Percentiles rank a stretch among this genome's conserved stretches.
Evolutionary conservation across 768 basidiomycete genomes (phyloP).

Genomic region (Pulveroboletus sp.): DNA sequence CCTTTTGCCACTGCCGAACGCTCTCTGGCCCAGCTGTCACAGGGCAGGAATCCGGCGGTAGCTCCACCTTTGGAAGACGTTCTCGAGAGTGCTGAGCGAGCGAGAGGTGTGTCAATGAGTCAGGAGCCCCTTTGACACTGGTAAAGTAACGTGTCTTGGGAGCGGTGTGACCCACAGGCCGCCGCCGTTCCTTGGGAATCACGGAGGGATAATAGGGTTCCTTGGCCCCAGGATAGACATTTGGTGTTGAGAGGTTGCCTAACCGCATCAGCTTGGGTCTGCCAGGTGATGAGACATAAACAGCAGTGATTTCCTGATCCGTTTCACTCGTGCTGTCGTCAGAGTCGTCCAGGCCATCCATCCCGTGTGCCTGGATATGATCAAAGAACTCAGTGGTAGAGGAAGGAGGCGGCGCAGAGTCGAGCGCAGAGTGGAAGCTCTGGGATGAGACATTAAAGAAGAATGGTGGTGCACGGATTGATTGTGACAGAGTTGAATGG

Average conservation of each 20-base stretch:
- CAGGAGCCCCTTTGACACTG: conserved; percentile 35
- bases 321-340: conserved; percentile 40
- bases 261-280: conserved; percentile 51
- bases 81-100: conserved; percentile 41
- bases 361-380: conserved; percentile 62
- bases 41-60: conserved; percentile 12
- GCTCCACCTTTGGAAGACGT: conserved; percentile 26
- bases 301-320: conserved; percentile 32
- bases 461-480: conserved; percentile 22
- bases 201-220: conserved; percentile 34
- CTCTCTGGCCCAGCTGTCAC: conserved; percentile 19
- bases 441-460: conserved; percentile 45
- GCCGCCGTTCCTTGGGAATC: conserved; percentile 35
- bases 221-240: conserved; percentile 43
- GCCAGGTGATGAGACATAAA: conserved; percentile 27
- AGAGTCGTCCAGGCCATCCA: conserved; percentile 69
- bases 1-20: conserved; percentile 26
- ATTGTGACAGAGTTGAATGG: conserved; percentile 21
- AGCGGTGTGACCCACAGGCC: conserved; percentile 52
- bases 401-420: conserved; percentile 59
- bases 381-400: conserved; percentile 75
- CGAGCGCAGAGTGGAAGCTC: conserved; percentile 41
- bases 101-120: conserved; percentile 29
- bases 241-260: conserved; percentile 67
- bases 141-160: conserved; percentile 42